Base-by-base conservation (phyloP, 2,329 filamentous ascomycete species). In the Drechslera avenae region DNA sequence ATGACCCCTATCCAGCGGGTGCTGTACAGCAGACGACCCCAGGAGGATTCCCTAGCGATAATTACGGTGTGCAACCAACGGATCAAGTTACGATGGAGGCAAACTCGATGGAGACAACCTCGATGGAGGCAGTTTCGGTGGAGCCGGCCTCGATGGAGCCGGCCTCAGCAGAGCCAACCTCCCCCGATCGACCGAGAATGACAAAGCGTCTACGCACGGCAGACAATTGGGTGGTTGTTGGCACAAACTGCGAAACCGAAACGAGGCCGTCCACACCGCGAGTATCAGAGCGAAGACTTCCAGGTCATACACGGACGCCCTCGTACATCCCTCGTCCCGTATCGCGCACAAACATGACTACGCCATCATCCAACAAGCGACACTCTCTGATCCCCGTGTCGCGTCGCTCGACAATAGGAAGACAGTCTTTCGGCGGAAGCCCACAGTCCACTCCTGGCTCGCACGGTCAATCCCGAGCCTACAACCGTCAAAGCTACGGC, bases 31-130 rank as follows among this genome's bases (percentile, higher is more conserved):
- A 60, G 9, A 78, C 80, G 1, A 61, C 84, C 3, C 83, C 84
- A 0, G 83, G 82, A 19, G 72, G 79, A 39, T 86, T 79, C 64
- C 79, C 82, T 0, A 75, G 77, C 2, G 78, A 81, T 37, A 70
- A 78, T 75, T 78, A 67, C 67, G 79, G 54, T 59, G 73, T 48
- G 66, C 78, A 59, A 72, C 79, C 66, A 64, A 78, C 72, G 44
- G 77, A 69, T 40, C 79, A 65, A 63, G 75, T 71, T 46, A 75
- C 26, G 26, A 9, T 28, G 9, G 9, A 28, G 10, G 9, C 26
- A 13, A 9, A 4, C 9, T 4, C 26, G 26, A 28, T 28, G 26
- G 9, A 28, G 4, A 8, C 23, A 10, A 10, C 8, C 5, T 3
- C 23, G 23, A 28, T 28, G 8, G 23, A 28, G 8, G 4, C 23